Conservation (phyloP, 192 early-diverging fungal species). For the Phlyctochytrium planicorne region DNA sequence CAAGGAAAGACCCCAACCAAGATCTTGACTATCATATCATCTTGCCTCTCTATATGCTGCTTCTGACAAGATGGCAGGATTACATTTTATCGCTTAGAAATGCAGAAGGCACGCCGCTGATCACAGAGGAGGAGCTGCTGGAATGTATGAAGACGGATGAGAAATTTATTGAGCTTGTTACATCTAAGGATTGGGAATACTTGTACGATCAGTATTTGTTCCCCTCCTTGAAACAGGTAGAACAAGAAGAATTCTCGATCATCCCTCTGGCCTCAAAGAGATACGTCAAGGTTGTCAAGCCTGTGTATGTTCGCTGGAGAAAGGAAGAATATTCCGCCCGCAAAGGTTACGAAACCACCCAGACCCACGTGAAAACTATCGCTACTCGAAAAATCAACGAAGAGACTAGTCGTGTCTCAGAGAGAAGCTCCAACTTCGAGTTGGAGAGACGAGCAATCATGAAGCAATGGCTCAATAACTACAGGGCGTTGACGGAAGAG, state of each 20-base stretch:
- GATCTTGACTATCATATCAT: slow-evolving; percentile 15
- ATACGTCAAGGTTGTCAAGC: slow-evolving; percentile 19
- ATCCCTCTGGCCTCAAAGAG: slow-evolving; percentile 29
- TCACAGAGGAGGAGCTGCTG: slow-evolving; percentile 11
- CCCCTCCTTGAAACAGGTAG: slow-evolving; percentile 30
- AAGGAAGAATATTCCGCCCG: slow-evolving; percentile 23
- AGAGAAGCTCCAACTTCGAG: slow-evolving; percentile 21
- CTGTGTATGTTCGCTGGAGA: slow-evolving; percentile 6
- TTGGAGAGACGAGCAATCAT: slow-evolving; percentile 22
- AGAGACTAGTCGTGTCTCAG: slow-evolving; percentile 11
- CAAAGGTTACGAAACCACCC: background rate
- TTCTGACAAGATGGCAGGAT: slow-evolving; percentile 36
- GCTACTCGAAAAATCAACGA: slow-evolving; percentile 15
- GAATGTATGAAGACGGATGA: slow-evolving; percentile 26
- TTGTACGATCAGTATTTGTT: slow-evolving; percentile 36
- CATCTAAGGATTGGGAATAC: slow-evolving; percentile 27
- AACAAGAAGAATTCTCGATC: slow-evolving; percentile 32
- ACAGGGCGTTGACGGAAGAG: slow-evolving; percentile 36
- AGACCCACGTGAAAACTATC: slow-evolving; percentile 11
- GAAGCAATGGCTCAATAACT: slow-evolving; percentile 24
- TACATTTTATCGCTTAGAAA: slow-evolving; percentile 20
- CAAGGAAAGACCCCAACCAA: background rate
- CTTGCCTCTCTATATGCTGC: slow-evolving; percentile 41
- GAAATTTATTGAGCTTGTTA: slow-evolving; percentile 31
- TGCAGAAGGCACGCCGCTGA: slow-evolving; percentile 1